phyloP scores from a whole-genome alignment of 768 basidiomycete genomes.

The Jaapia argillacea region DNA sequence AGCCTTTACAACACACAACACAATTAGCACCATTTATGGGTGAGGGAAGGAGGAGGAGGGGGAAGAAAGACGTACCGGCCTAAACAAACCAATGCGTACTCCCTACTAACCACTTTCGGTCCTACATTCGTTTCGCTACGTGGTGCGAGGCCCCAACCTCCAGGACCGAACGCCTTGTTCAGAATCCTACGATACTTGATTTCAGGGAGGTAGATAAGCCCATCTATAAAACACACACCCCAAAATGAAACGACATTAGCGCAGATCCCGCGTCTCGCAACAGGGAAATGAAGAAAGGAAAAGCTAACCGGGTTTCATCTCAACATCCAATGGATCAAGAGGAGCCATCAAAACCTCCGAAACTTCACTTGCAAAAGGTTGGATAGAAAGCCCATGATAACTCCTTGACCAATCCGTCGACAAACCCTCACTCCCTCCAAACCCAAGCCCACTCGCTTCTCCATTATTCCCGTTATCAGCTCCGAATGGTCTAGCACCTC shows the following conservation, averaged over 20 bases:
- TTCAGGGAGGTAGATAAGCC: slow-evolving; percentile 90
- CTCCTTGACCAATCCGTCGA: slow-evolving; percentile 80
- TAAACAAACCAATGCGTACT: slow-evolving; percentile 90
- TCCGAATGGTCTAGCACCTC: too few relatives aligned
- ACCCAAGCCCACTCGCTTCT: not conserved
- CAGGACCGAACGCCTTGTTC: slow-evolving; percentile 92
- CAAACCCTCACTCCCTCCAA: not conserved
- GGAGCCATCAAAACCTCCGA: slow-evolving; percentile 67
- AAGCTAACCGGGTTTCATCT: slow-evolving; percentile 86
- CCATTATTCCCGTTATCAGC: too few relatives aligned
- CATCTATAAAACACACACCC: slow-evolving; percentile 58
- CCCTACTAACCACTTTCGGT: slow-evolving; percentile 80
- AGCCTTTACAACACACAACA: slow-evolving; percentile 43
- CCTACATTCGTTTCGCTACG: slow-evolving; percentile 87
- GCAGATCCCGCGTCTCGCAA: not conserved
- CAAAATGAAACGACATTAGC: too few relatives aligned
- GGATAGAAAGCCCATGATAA: slow-evolving; percentile 69
- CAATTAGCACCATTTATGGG: not conserved
- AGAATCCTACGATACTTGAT: slow-evolving; percentile 91
- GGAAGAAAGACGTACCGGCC: slow-evolving; percentile 54
- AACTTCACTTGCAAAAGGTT: slow-evolving; percentile 71
- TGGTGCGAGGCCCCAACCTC: slow-evolving; percentile 94
- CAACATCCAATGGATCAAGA: slow-evolving; percentile 69
- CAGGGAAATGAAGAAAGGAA: not conserved
- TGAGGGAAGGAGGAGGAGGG: not conserved